Base-by-base conservation (phyloP, 2,329 filamentous ascomycete genomes). In the Cladophialophora yegresii region DNA sequence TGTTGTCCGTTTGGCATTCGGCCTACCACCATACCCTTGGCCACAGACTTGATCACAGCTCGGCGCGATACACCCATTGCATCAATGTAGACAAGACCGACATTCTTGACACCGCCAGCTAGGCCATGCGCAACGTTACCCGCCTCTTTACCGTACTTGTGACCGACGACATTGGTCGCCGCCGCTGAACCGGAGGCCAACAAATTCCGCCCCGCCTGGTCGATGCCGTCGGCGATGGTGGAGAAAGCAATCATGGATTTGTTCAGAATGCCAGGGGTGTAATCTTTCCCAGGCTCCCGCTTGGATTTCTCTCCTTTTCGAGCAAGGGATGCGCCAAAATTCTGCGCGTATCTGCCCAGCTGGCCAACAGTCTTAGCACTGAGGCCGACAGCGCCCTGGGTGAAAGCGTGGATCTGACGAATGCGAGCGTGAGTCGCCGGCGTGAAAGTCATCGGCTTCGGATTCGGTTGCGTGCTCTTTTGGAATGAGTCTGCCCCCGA, bases 211-310 rank as follows among this genome's bases (percentile, higher is more conserved):
- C 92, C 90, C 1, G 91, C 90, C 71, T 96, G 89, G 70, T 96
- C 93, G 64, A 98, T 90, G 43, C 95, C 95, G 73, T 99, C 95
- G 26, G 92, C 91, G 51, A 99, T 86, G 0, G 95, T 99, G 45
- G 90, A 92, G 76, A 98, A 98, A 0, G 95, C 95, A 81, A 99
- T 98, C 80, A 99, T 82, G 67, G 89, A 92, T 83, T 96, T 97
- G 80, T 99, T 99, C 70, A 99, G 79, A 32, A 99, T 80, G 4
- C 95, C 93, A 0, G 95, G 93, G 78, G 96, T 96, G 79, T 95
- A 96, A 66, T 93, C 86, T 64, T 87, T 85, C 64, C 90, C 90
- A 64, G 83, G 85, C 1, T 88, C 87, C 72, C 83, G 84, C 59
- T 82, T 83, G 69, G 82, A 83, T 47, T 73, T 78, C 58, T 83